Percentiles rank a stretch among this genome's conserved stretches.
These are phyloP conservation scores for Metschnikowia gruessii DNA, from an alignment of 805 yeast species.

Conservation along the genomic window DNA sequence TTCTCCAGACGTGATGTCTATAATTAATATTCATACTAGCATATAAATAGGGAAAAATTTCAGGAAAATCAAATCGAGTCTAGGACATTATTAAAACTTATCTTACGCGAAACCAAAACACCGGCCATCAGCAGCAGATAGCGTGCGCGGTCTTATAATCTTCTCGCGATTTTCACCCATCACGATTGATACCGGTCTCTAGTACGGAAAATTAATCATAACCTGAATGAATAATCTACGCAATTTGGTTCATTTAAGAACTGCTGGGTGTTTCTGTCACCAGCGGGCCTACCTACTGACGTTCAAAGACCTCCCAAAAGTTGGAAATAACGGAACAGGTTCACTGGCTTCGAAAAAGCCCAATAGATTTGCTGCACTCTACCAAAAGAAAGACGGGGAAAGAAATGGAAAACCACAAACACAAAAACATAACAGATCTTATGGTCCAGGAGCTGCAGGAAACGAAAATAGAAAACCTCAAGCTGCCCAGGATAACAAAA, in stretches of 20 bases:
- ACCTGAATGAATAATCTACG: constrained; percentile 4
- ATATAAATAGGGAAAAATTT: constrained; percentile 9
- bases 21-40: background rate
- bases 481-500: background rate
- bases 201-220: background rate
- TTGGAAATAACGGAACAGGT: constrained; percentile 14
- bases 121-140: background rate
- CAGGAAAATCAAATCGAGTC: background rate
- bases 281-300: constrained; percentile 13
- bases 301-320: constrained; percentile 29
- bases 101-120: no score
- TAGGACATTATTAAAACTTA: no score
- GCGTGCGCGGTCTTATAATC: constrained; percentile 2
- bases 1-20: background rate
- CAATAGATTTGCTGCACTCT: constrained; percentile 36
- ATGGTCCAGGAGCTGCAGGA: background rate
- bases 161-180: background rate
- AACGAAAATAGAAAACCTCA: background rate
- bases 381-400: constrained; percentile 10
- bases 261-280: background rate
- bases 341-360: constrained; percentile 16
- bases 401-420: background rate
- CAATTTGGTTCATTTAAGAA: background rate
- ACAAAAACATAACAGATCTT: background rate
- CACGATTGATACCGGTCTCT: background rate